Evolutionary conservation across 176 grass and related monocot species (phyloP).

Genomic region (Elaeis guineensis): DNA sequence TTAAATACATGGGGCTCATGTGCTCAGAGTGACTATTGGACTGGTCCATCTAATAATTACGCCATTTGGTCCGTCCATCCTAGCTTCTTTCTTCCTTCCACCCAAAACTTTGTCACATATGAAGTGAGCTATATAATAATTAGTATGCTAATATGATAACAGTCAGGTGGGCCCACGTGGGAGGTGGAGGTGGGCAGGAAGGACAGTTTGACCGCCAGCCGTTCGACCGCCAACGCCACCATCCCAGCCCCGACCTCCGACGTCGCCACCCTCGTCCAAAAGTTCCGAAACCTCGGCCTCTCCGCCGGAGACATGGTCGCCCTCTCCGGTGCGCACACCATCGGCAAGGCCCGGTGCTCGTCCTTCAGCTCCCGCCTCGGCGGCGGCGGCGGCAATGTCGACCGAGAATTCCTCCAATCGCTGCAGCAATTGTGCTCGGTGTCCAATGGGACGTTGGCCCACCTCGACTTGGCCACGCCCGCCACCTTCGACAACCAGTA

Average conservation of each 20-base stretch:
- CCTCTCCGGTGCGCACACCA: conserved; percentile 82
- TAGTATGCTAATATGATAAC: not conserved
- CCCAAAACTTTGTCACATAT: too few species aligned
- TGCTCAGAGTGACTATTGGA: too few species aligned
- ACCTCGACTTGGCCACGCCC: conserved; percentile 71
- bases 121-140: too few species aligned
- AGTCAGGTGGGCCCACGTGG: conserved; percentile 83
- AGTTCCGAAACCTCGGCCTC: conserved; percentile 66
- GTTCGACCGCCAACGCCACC: conserved; percentile 49
- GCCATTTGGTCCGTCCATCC: too few species aligned
- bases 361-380: conserved; percentile 59
- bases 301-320: conserved; percentile 70
- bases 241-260: conserved; percentile 73
- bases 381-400: not conserved
- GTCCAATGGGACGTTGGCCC: conserved; percentile 53
- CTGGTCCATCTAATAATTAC: too few species aligned
- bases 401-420: conserved; percentile 48
- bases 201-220: conserved; percentile 50
- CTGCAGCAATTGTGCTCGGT: conserved; percentile 70
- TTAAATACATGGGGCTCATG: too few species aligned
- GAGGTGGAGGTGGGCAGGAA: conserved; percentile 62
- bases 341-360: conserved; percentile 76
- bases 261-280: conserved; percentile 62
- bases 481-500: conserved; percentile 93
- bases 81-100: too few species aligned